Conservation (phyloP, 768 basidiomycete genomes). For the Collybiopsis luxurians region DNA sequence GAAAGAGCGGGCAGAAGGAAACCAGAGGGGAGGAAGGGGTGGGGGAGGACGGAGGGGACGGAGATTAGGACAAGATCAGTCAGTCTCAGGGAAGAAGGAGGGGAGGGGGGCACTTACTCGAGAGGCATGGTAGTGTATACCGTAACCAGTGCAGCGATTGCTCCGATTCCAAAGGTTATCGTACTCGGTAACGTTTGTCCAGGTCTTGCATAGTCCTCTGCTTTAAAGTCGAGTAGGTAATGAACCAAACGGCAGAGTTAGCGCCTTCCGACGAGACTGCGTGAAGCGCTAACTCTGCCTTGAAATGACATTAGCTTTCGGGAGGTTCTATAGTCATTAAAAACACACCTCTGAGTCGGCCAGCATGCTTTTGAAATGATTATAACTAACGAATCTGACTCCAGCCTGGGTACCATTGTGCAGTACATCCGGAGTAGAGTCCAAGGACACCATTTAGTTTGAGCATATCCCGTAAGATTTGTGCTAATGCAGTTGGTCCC, state of each 20-base stretch:
- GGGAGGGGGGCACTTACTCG: slow-evolving; percentile 46
- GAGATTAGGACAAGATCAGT: too few relatives aligned
- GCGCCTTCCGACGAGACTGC: slow-evolving; percentile 92
- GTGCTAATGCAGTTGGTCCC: slow-evolving; percentile 86
- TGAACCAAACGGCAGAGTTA: slow-evolving; percentile 95
- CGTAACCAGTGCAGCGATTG: slow-evolving; percentile 90
- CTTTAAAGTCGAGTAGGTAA: slow-evolving; percentile 91
- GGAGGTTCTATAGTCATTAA: too few relatives aligned
- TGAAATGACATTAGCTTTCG: too few relatives aligned
- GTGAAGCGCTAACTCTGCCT: slow-evolving; percentile 89
- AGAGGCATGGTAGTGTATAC: slow-evolving; percentile 90
- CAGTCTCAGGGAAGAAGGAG: neutral
- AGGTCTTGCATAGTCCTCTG: slow-evolving; percentile 77
- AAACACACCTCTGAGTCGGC: slow-evolving; percentile 75
- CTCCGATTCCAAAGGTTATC: slow-evolving; percentile 94
- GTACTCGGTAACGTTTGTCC: slow-evolving; percentile 83
- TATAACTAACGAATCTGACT: slow-evolving; percentile 93
- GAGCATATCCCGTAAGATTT: slow-evolving; percentile 74
- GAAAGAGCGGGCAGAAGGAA: too few relatives aligned
- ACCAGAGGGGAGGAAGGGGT: too few relatives aligned
- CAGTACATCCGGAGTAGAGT: slow-evolving; percentile 91
- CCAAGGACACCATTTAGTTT: slow-evolving; percentile 74
- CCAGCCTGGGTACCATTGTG: slow-evolving; percentile 93
- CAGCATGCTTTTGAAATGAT: slow-evolving; percentile 81
- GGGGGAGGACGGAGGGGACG: too few relatives aligned